Evolutionary conservation across 371 early-diverging fungal genomes (phyloP), one percentile per base, ranked within the genome.

Genomic region (Mucor irregularis): DNA sequence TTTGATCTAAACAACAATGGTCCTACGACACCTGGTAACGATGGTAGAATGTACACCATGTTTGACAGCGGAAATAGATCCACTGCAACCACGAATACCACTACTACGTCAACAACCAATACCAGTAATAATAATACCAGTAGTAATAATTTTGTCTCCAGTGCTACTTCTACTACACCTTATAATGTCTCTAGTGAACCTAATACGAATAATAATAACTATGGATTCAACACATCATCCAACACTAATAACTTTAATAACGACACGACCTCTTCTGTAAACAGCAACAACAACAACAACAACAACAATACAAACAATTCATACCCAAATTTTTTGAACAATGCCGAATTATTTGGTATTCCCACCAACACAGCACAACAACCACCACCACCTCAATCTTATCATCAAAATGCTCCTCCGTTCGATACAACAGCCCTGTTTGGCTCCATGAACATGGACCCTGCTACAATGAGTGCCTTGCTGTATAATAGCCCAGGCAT

Each of bases 371-470:
- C 62, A 54, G 39, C 56, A 30, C 65, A 56, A n/a, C 56, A 31
- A 33, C 55, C 49, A 10, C 42, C 14, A 30, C 59, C 40, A 14
- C 52, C 22, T 14, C 61, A 48, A 31, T 25, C 30, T 19, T 55
- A 51, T 22, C 35, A 51, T 45, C 40, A 24, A 25, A 55, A 42
- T 39, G n/a, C 52, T 25, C 26, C 43, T 33, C 17, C 46, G 13
- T 60, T 66, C 49, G 68, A 64, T 42, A 57, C 68, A 2, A 26
- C 39, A 31, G 24, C 28, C 9, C 40, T 71, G 26, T 71, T 71
- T 68, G 64, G 55, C 7, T 45, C 61, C 2, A 71, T 71, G 56
- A 61, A 67, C 14, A 71, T 71, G 71, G 71, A 71, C 53, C 69
- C 69, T 22, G 65, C 69, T 3, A 55, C 69, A 1, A 71, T 71